phyloP scores from a whole-genome alignment of 768 basidiomycete species.

The Psilocybe cyanescens region DNA sequence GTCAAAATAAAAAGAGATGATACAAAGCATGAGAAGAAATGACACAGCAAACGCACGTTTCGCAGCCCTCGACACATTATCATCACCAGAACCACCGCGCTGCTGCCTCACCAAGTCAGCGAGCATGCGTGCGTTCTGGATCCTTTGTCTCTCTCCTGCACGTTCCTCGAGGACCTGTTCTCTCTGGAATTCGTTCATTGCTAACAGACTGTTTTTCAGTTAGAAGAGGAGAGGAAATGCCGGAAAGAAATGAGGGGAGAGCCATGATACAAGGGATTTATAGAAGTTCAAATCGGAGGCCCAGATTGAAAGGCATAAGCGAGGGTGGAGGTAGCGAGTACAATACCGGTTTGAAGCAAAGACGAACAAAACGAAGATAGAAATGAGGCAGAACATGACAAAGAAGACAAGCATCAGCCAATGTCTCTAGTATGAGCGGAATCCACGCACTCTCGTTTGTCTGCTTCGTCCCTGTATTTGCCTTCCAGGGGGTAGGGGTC shows the following conservation, averaged over 20 bases:
- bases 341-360: background rate
- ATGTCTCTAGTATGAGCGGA: background rate
- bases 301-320: too few relatives aligned
- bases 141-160: conserved; percentile 77
- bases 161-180: conserved; percentile 86
- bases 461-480: conserved; percentile 84
- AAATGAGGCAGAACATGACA: background rate
- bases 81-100: conserved; percentile 49
- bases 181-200: conserved; percentile 86
- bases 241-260: background rate
- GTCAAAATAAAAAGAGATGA: conserved; percentile 4
- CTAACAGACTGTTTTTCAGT: conserved; percentile 60
- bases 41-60: conserved; percentile 59
- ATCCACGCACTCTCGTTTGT: conserved; percentile 74
- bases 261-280: conserved; percentile 6
- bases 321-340: background rate
- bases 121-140: conserved; percentile 71
- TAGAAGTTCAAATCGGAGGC: background rate
- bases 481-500: conserved; percentile 92
- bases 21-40: conserved; percentile 1
- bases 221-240: background rate
- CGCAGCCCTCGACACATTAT: conserved; percentile 70
- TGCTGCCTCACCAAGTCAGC: conserved; percentile 76
- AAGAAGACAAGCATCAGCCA: conserved; percentile 8
- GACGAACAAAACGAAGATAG: background rate